A percentile compares a stretch with the other conserved stretches of the same genome.
These are phyloP conservation scores for Sporobolomyces pararoseus DNA, from an alignment of 768 basidiomycete genomes.

Conservation along the genomic window DNA sequence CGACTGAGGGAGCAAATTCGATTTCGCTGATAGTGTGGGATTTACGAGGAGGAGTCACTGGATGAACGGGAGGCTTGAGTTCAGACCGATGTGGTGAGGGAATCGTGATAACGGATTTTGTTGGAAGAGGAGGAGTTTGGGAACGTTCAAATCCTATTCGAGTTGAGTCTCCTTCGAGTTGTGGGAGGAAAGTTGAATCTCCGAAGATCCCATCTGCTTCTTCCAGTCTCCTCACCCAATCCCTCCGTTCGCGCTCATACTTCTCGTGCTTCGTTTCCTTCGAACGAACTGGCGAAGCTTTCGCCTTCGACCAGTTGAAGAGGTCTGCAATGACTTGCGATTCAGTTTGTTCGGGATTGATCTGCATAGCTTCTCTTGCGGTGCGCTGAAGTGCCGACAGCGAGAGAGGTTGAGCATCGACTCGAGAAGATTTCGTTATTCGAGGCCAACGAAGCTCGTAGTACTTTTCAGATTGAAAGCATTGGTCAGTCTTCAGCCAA, in stretches of 20 bases:
- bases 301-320: neutral
- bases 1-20: no score
- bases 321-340: neutral
- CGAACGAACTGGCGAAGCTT: neutral
- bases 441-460: slow-evolving; percentile 83
- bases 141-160: neutral
- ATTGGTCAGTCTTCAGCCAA: neutral
- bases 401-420: slow-evolving; percentile 23
- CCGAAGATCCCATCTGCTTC: slow-evolving; percentile 22
- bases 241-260: slow-evolving; percentile 10
- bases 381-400: slow-evolving; percentile 15
- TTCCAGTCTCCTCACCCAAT: slow-evolving; percentile 26
- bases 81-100: neutral
- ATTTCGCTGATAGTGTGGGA: neutral
- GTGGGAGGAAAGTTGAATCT: neutral
- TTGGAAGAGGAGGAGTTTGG: neutral
- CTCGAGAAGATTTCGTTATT: slow-evolving; percentile 57
- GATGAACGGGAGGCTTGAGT: no score
- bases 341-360: neutral
- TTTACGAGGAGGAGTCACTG: neutral
- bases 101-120: no score
- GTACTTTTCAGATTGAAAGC: slow-evolving; percentile 53
- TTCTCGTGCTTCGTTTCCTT: neutral
- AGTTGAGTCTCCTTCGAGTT: no score
- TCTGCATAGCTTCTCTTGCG: slow-evolving; percentile 8